phyloP scores from a whole-genome alignment of 2,329 filamentous ascomycete species.

The Talaromyces marneffei region DNA sequence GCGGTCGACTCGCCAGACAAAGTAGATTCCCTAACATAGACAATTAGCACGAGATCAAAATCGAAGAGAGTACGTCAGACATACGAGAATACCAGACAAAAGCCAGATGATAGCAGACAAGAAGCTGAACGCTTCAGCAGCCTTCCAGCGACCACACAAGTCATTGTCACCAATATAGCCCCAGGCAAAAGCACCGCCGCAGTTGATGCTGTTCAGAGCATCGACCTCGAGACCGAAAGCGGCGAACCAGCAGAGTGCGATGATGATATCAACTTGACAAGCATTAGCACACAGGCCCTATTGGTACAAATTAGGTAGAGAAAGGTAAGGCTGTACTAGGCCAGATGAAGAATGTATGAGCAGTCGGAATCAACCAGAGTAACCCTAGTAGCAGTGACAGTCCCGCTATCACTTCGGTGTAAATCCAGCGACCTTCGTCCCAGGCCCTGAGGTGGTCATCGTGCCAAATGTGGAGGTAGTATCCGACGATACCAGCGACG shows the following conservation, averaged over 20 bases:
- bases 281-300: not conserved
- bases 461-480: constrained; percentile 53
- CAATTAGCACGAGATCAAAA: not conserved
- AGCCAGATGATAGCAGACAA: constrained; percentile 67
- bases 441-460: constrained; percentile 43
- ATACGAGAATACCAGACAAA: constrained; percentile 53
- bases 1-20: constrained; percentile 15
- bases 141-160: constrained; percentile 64
- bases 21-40: constrained; percentile 14
- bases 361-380: constrained; percentile 68
- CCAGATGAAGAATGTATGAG: constrained; percentile 62
- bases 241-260: constrained; percentile 65
- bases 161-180: constrained; percentile 45
- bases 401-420: constrained; percentile 65
- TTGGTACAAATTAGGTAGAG: not conserved
- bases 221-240: constrained; percentile 62
- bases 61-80: not conserved
- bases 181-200: constrained; percentile 58
- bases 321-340: constrained; percentile 39
- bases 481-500: constrained; percentile 63
- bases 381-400: constrained; percentile 64
- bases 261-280: constrained; percentile 55
- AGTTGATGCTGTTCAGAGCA: constrained; percentile 47
- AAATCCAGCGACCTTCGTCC: constrained; percentile 63
- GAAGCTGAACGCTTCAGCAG: constrained; percentile 66